These are phyloP conservation scores for Deinandra increscens DNA, from an alignment of 129 eudicot species.

Conservation along the genomic window DNA sequence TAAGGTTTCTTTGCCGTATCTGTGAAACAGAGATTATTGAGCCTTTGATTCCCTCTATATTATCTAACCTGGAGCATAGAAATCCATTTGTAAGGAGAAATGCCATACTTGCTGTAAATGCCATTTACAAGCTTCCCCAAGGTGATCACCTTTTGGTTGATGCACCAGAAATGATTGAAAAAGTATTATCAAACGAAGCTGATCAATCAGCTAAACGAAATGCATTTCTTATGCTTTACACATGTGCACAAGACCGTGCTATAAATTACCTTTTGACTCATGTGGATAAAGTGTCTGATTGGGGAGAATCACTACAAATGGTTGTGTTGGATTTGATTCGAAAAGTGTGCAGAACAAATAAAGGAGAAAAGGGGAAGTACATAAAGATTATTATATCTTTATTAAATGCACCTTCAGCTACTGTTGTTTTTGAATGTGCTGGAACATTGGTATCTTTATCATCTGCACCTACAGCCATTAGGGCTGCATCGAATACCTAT, in stretches of 20 bases:
- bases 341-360: constrained; percentile 10
- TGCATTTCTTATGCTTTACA: constrained; percentile 91
- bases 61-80: constrained; percentile 78
- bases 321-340: constrained; percentile 71
- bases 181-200: constrained; percentile 67
- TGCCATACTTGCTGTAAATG: constrained; percentile 61
- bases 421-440: constrained; percentile 12
- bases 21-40: constrained; percentile 73
- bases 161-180: constrained; percentile 90
- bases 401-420: constrained; percentile 7
- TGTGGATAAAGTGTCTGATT: constrained; percentile 72
- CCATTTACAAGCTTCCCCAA: constrained; percentile 85
- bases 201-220: constrained; percentile 85
- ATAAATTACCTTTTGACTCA: constrained; percentile 70
- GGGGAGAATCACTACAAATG: constrained; percentile 91
- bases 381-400: constrained; percentile 5
- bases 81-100: constrained; percentile 47
- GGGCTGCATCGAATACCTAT: constrained; percentile 1
- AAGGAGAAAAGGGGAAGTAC: constrained; percentile 15
- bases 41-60: constrained; percentile 80
- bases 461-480: constrained; percentile 10
- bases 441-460: constrained; percentile 19
- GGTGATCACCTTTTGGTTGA: constrained; percentile 86
- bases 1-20: constrained; percentile 62
- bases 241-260: constrained; percentile 84